Evolutionary conservation across 2,329 filamentous ascomycete species (phyloP).

Genomic region (Ceratocystis cubensis): DNA sequence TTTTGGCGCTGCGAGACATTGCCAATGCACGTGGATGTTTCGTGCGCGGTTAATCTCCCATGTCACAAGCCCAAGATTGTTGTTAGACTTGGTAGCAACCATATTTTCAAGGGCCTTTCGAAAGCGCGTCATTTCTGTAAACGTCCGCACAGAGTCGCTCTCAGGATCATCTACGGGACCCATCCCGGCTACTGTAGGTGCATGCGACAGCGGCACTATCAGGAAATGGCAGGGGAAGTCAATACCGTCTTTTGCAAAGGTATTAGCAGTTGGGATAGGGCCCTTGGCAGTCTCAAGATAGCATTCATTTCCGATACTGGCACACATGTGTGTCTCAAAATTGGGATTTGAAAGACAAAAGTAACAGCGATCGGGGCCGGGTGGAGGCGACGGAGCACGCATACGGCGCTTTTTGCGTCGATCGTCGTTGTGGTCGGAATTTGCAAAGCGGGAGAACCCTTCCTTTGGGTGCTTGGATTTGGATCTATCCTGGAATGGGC

Average conservation of each 20-base stretch:
- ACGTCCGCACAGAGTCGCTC: conserved; percentile 47
- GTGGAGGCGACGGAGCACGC: conserved; percentile 41
- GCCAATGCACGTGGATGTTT: conserved; percentile 88
- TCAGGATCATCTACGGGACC: conserved; percentile 39
- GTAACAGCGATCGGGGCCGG: conserved; percentile 71
- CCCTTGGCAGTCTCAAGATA: conserved; percentile 91
- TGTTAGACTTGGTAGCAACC: conserved; percentile 44
- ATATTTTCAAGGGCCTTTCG: conserved; percentile 65
- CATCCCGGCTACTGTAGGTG: conserved; percentile 60
- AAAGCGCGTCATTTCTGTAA: conserved; percentile 73
- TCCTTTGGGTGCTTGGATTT: conserved; percentile 23
- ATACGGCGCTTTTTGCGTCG: conserved; percentile 36
- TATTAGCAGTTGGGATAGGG: conserved; percentile 59
- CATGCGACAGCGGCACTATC: conserved; percentile 77
- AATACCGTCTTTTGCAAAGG: conserved; percentile 52
- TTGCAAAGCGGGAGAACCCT: conserved; percentile 18
- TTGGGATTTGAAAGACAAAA: conserved; percentile 88
- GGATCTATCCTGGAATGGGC: conserved; percentile 44
- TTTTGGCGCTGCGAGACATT: conserved; percentile 66
- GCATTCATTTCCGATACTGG: conserved; percentile 72
- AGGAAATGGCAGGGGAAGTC: conserved; percentile 75
- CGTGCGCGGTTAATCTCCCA: conserved; percentile 79
- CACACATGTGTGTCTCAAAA: conserved; percentile 74
- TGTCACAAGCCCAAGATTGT: conserved; percentile 66
- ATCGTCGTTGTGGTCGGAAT: conserved; percentile 34